Evolutionary conservation across 768 basidiomycete species (phyloP), one percentile per base, ranked within the genome.

Genomic region (Naematelia encephala): DNA sequence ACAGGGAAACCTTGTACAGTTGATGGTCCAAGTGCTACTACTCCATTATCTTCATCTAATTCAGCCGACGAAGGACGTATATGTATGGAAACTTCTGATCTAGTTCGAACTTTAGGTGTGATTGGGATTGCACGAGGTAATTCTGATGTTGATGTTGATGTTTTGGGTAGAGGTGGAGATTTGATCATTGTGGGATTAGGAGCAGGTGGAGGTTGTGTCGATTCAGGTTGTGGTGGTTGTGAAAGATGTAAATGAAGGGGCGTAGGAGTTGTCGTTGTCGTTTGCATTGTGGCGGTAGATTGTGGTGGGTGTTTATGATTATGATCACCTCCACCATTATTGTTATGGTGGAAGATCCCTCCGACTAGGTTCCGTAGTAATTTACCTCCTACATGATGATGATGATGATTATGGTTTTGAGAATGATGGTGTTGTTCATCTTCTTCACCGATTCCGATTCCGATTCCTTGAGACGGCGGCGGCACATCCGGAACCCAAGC

Each of bases 321-420:
- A 39, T 51, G 48, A 34, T 55, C 26, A n/a, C 19, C 50, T 51
- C 5, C 29, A 22, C 5, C 47, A 29, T n/a, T 21, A 51, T 42
- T 19, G 2, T 21, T 47, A 27, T 19, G 26, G 30, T n/a, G 23
- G 42, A 70, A 70, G 13, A 70, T 60, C 3, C 66, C 70, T n/a
- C 70, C 70, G 5, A 72, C 70, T 1, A 72, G 47, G 14, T 66
- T 62, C 54, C 67, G 69, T 19, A 72, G 57, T 8, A 62, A 27
- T 28, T 62, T 64, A 1, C 63, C 57, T 16, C 47, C 34, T 26
- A 13, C 59, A 23, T 23, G 45, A 34, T 52, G 43, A 4, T 13
- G 4, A 26, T 55, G 43, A 16, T 21, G 53, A 61, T 19, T 43
- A 19, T 27, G 46, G 21, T 11, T 8, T 43, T 25, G 56, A 50